phyloP scores from a whole-genome alignment of 1,284 basidiomycete genomes.

The Ceratorhiza oryzae-sativae region DNA sequence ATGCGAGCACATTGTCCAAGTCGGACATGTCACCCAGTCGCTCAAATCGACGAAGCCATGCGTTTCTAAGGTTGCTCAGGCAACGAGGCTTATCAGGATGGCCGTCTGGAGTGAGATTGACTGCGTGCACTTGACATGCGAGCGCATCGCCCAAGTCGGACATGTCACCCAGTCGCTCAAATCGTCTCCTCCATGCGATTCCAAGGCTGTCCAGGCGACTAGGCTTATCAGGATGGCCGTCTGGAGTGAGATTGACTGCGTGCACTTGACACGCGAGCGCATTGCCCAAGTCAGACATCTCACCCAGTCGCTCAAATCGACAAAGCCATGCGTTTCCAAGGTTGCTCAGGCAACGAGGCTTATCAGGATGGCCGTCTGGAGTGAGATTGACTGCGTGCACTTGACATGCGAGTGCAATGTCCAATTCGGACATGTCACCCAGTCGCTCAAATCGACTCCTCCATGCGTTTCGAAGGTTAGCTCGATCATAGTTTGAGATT shows the following conservation, averaged over 20 bases:
- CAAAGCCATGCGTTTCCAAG: neutral
- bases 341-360: neutral
- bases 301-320: neutral
- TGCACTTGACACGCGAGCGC: neutral
- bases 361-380: conserved; percentile 6
- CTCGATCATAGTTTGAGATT: too few species aligned
- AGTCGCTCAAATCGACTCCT: neutral
- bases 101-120: neutral
- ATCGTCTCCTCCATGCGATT: neutral
- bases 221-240: conserved; percentile 1
- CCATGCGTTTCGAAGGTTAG: neutral
- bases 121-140: neutral
- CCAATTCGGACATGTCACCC: neutral
- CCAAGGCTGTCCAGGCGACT: neutral
- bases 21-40: neutral
- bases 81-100: neutral
- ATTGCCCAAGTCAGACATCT: neutral
- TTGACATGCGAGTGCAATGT: neutral
- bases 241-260: neutral
- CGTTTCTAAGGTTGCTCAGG: neutral
- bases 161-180: neutral
- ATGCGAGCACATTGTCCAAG: neutral
- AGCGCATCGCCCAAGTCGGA: neutral
- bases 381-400: neutral
- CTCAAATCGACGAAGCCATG: neutral